Evolutionary conservation across 1,284 basidiomycete genomes (phyloP).

Genomic region (Malassezia equina): DNA sequence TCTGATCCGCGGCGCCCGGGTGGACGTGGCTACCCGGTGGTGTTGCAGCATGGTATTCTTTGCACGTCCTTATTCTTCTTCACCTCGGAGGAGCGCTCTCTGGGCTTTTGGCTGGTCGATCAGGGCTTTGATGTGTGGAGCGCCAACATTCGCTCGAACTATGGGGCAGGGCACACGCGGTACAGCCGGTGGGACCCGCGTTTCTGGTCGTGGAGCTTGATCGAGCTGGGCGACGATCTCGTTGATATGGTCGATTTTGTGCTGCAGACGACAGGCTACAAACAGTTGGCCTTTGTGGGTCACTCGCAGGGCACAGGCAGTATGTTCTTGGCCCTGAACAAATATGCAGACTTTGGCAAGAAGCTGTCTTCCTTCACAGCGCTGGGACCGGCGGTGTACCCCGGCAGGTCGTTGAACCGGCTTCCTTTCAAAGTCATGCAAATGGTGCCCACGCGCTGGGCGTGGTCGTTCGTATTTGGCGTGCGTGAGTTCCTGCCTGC

Average conservation of each 20-base stretch:
- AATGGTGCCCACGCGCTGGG: slow-evolving; percentile 36
- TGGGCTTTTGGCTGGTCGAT: slow-evolving; percentile 47
- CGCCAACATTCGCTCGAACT: slow-evolving; percentile 47
- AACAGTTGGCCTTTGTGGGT: slow-evolving; percentile 41
- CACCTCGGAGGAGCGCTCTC: slow-evolving; percentile 41
- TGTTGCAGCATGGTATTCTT: slow-evolving; percentile 46
- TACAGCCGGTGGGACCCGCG: slow-evolving; percentile 40
- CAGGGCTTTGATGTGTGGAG: slow-evolving; percentile 47
- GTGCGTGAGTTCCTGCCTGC: slow-evolving; percentile 43
- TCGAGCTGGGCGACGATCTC: slow-evolving; percentile 44
- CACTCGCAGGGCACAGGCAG: slow-evolving; percentile 45
- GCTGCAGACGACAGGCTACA: slow-evolving; percentile 30
- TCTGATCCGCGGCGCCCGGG: slow-evolving; percentile 42
- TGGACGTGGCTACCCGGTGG: slow-evolving; percentile 40
- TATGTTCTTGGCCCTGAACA: slow-evolving; percentile 45
- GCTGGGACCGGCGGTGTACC: slow-evolving; percentile 44
- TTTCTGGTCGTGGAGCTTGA: slow-evolving; percentile 48
- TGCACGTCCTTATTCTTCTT: slow-evolving; percentile 45
- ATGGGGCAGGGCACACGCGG: slow-evolving; percentile 40
- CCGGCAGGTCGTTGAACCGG: slow-evolving; percentile 40
- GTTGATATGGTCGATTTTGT: slow-evolving; percentile 44
- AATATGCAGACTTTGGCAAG: slow-evolving; percentile 38
- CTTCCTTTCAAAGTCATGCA: slow-evolving; percentile 44
- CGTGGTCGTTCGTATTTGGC: slow-evolving; percentile 44
- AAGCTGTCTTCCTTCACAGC: slow-evolving; percentile 42